Evolutionary conservation across 139 green algal genomes (phyloP), one percentile per base, ranked within the genome.

Genomic region (Zygnema cylindricum): DNA sequence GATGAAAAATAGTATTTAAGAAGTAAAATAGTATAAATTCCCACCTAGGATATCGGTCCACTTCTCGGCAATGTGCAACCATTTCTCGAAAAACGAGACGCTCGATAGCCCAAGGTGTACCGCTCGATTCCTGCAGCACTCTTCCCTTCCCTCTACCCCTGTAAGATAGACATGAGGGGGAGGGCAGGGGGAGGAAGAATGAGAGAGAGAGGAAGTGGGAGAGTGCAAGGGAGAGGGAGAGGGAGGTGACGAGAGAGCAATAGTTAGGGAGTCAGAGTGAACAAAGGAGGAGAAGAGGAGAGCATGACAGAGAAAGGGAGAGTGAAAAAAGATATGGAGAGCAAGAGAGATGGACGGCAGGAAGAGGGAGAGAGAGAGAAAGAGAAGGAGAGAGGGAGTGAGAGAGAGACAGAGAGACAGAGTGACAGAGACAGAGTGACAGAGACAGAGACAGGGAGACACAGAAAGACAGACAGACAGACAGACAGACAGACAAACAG

Each of bases 71-170:
- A 55, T 85, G 78, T 32, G 36, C 33, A n/a, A 32, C 36, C n/a
- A 55, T 54, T 55, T 85, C 78, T 1, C 36, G 78, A 36, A 85
- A 85, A 54, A 85, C 78, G 54, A 85, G 78, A 54, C 32, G 35
- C 78, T 85, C 78, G 54, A 85, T 55, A 1, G 78, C 78, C 78
- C 78, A 85, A 2, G 78, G 36, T 32, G 71, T 32, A 35, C 35
- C 40, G 33, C 78, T 55, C 1, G 35, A 54, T 38, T 85, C 78
- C 78, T 85, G 78, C n/a, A n/a, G n/a, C n/a, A n/a, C n/a, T n/a
- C n/a, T n/a, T n/a, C n/a, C n/a, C n/a, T n/a, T n/a, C n/a, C n/a
- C n/a, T n/a, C n/a, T n/a, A n/a, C n/a, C n/a, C n/a, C n/a, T n/a
- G n/a, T n/a, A n/a, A n/a, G n/a, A n/a, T n/a, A n/a, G n/a, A n/a